phyloP scores from a whole-genome alignment of 2,329 filamentous ascomycete genomes.

The Celoporthe dispersa region DNA sequence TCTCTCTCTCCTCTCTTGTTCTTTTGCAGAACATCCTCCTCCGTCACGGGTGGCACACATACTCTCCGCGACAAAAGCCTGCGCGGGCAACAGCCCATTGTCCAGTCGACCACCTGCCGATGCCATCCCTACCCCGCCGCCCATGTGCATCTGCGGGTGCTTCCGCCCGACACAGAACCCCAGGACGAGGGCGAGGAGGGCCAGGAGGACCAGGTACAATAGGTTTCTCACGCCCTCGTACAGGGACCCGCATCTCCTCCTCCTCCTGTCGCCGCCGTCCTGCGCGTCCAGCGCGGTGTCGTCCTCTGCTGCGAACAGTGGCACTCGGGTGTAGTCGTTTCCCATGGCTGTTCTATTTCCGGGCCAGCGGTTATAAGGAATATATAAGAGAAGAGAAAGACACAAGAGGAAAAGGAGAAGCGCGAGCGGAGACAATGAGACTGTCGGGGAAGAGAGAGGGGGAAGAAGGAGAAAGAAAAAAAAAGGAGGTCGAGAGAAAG shows the following conservation, averaged over 20 bases:
- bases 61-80: slow-evolving; percentile 26
- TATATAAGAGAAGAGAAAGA: neutral
- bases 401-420: neutral
- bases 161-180: slow-evolving; percentile 21
- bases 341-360: neutral
- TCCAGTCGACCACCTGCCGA: neutral
- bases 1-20: neutral
- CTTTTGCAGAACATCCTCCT: neutral
- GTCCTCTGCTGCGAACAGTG: slow-evolving; percentile 1
- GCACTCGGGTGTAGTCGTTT: neutral
- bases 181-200: slow-evolving; percentile 11
- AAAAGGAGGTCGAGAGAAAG: too few relatives aligned
- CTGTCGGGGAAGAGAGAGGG: neutral
- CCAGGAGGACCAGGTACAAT: neutral
- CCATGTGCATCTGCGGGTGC: slow-evolving; percentile 17
- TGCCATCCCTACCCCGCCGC: neutral
- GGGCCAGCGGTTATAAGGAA: neutral
- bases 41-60: neutral
- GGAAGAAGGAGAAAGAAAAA: neutral
- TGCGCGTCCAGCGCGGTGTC: neutral
- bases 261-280: slow-evolving; percentile 4
- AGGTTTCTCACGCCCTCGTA: slow-evolving; percentile 12
- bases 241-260: neutral
- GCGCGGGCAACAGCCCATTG: slow-evolving; percentile 9
- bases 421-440: neutral